phyloP scores from a whole-genome alignment of 768 basidiomycete genomes.

The Amylocystis lapponica region DNA sequence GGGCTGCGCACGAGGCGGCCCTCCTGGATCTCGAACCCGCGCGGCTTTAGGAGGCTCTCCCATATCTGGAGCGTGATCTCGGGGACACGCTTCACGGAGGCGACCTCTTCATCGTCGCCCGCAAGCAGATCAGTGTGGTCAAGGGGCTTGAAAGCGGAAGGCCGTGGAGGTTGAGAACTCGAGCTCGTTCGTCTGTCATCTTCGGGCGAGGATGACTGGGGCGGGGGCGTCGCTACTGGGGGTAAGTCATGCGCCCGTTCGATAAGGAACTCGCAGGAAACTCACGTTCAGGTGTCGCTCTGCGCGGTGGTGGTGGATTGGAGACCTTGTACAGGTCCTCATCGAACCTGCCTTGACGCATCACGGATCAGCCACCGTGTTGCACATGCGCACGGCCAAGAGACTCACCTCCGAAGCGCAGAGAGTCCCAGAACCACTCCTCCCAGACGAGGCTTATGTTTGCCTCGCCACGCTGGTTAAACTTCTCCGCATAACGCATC shows the following conservation, averaged over 20 bases:
- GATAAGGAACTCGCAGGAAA: background rate
- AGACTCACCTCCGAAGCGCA: slow-evolving; percentile 49
- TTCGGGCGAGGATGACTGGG: slow-evolving; percentile 15
- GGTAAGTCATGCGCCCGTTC: background rate
- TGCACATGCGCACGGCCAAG: background rate
- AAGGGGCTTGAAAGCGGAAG: slow-evolving; percentile 8
- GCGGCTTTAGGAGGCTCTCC: slow-evolving; percentile 58
- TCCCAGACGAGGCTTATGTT: slow-evolving; percentile 84
- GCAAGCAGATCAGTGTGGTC: slow-evolving; percentile 4
- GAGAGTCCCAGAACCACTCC: slow-evolving; percentile 95
- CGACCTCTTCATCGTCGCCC: slow-evolving; percentile 53
- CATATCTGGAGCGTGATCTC: slow-evolving; percentile 63
- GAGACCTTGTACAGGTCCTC: slow-evolving; percentile 55
- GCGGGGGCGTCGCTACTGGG: slow-evolving; percentile 11
- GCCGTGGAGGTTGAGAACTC: background rate
- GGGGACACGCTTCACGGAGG: slow-evolving; percentile 51
- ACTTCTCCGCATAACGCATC: slow-evolving; percentile 73
- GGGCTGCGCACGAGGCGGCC: slow-evolving; percentile 61
- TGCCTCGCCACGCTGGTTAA: slow-evolving; percentile 63
- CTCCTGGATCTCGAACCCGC: slow-evolving; percentile 58
- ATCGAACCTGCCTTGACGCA: slow-evolving; percentile 49
- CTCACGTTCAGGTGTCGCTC: slow-evolving; percentile 22
- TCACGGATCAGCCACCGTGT: background rate
- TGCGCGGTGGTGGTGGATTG: slow-evolving; percentile 56
- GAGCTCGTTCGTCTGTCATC: no score